Percentiles rank a stretch among this genome's conserved stretches.
These are phyloP conservation scores for Lablab purpureus DNA, from an alignment of 306 rosid genomes.

Conservation along the genomic window DNA sequence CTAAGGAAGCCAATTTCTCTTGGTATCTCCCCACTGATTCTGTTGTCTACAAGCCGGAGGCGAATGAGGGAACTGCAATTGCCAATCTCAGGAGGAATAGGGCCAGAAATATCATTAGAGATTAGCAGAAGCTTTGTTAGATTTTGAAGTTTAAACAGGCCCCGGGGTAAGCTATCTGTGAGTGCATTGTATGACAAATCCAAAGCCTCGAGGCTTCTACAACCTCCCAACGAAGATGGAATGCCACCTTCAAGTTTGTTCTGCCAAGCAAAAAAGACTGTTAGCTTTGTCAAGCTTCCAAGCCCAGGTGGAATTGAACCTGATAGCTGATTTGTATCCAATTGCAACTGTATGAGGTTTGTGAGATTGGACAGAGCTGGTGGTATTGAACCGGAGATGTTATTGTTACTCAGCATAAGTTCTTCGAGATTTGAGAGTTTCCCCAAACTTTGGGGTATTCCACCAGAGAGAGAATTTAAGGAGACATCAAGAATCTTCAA, in stretches of 20 bases:
- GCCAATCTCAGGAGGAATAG: constrained; percentile 73
- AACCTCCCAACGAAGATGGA: constrained; percentile 69
- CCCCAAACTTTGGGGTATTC: constrained; percentile 74
- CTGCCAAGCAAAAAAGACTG: constrained; percentile 85
- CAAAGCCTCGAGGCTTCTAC: constrained; percentile 70
- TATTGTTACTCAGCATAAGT: constrained; percentile 86
- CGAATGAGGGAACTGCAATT: constrained; percentile 74
- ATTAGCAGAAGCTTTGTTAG: constrained; percentile 77
- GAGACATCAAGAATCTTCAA: constrained; percentile 74
- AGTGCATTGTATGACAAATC: constrained; percentile 84
- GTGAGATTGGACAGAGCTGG: constrained; percentile 63
- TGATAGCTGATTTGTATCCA: constrained; percentile 76
- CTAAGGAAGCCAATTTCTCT: constrained; percentile 67
- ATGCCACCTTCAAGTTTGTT: constrained; percentile 83
- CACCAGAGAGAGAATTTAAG: constrained; percentile 76
- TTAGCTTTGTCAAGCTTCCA: constrained; percentile 66
- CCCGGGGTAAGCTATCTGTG: constrained; percentile 71
- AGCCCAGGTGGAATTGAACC: constrained; percentile 77
- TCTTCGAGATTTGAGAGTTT: constrained; percentile 73
- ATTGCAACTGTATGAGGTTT: constrained; percentile 77
- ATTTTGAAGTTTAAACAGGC: constrained; percentile 74
- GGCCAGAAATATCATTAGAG: constrained; percentile 77
- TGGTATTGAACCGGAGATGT: constrained; percentile 83
- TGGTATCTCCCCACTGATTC: constrained; percentile 75
- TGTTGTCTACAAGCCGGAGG: constrained; percentile 66